Conservation (phyloP, 768 basidiomycete genomes). For the Rhizopogon roseolus region DNA sequence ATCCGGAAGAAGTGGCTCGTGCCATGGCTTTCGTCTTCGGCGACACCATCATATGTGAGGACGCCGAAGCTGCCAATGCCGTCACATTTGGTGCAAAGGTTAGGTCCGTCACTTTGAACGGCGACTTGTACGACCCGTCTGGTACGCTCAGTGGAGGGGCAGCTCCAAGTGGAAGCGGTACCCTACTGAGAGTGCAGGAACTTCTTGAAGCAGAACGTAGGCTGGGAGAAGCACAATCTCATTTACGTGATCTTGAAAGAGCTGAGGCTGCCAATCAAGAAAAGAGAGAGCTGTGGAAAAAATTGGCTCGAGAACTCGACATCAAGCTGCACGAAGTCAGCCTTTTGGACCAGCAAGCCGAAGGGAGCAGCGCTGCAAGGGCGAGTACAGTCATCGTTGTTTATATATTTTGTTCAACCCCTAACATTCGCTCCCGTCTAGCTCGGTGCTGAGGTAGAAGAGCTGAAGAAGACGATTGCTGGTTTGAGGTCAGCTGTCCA, state of each 20-base stretch:
- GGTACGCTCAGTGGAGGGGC: slow-evolving; percentile 92
- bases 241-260: slow-evolving; percentile 47
- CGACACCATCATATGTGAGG: slow-evolving; percentile 87
- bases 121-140: slow-evolving; percentile 95
- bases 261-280: slow-evolving; percentile 50
- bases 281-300: slow-evolving; percentile 58
- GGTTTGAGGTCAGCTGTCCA: slow-evolving; percentile 56
- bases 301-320: slow-evolving; percentile 64
- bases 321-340: slow-evolving; percentile 85
- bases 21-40: slow-evolving; percentile 95
- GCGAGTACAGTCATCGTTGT: slow-evolving; percentile 39
- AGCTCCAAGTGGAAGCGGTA: slow-evolving; percentile 68
- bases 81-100: slow-evolving; percentile 77
- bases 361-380: slow-evolving; percentile 83
- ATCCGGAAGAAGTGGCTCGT: slow-evolving; percentile 71
- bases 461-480: slow-evolving; percentile 57
- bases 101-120: slow-evolving; percentile 88
- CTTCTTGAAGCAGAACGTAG: slow-evolving; percentile 62
- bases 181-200: slow-evolving; percentile 81
- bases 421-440: slow-evolving; percentile 23
- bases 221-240: slow-evolving; percentile 43
- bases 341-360: slow-evolving; percentile 79
- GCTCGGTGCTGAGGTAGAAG: slow-evolving; percentile 79
- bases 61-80: slow-evolving; percentile 78
- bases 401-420: neutral